Evolutionary conservation across 257 asterid genomes (phyloP).

Genomic region (Schizonepeta tenuifolia): DNA sequence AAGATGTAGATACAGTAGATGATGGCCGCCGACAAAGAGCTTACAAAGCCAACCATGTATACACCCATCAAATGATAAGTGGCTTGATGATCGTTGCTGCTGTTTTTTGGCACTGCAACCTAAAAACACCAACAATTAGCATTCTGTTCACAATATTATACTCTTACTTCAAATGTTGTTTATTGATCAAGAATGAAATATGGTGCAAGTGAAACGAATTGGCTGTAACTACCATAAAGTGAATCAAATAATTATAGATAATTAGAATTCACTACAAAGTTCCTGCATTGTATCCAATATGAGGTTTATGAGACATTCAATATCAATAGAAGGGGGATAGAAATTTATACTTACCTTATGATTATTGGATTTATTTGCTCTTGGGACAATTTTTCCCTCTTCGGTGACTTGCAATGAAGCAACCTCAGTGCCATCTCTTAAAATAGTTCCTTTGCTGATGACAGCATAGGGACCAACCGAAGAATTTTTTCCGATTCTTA

Average conservation of each 20-base stretch:
- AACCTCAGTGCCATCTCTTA: constrained; percentile 60
- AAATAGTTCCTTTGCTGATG: constrained; percentile 62
- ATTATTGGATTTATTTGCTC: constrained; percentile 39
- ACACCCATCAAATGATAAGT: constrained; percentile 58
- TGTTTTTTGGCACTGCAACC: constrained; percentile 36
- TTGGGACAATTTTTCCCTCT: constrained; percentile 43
- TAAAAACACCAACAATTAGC: constrained; percentile 19
- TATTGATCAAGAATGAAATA: not conserved
- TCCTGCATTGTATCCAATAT: too few species aligned
- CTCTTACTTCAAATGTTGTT: constrained; percentile 1
- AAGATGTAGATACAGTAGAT: constrained; percentile 48
- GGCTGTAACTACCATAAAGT: too few species aligned
- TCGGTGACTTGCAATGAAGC: constrained; percentile 58
- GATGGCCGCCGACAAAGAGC: constrained; percentile 64
- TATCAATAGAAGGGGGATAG: not conserved
- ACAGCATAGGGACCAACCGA: constrained; percentile 68
- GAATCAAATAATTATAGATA: too few species aligned
- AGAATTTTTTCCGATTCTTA: constrained; percentile 60
- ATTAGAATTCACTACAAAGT: too few species aligned
- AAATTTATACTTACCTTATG: constrained; percentile 42
- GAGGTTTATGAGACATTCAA: too few species aligned
- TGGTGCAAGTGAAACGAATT: not conserved
- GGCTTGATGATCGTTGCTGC: constrained; percentile 30
- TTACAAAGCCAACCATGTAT: constrained; percentile 61
- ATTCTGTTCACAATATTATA: not conserved